Conservation (phyloP, 495 filamentous ascomycete genomes). For the Hypoxylon crocopeplum region DNA sequence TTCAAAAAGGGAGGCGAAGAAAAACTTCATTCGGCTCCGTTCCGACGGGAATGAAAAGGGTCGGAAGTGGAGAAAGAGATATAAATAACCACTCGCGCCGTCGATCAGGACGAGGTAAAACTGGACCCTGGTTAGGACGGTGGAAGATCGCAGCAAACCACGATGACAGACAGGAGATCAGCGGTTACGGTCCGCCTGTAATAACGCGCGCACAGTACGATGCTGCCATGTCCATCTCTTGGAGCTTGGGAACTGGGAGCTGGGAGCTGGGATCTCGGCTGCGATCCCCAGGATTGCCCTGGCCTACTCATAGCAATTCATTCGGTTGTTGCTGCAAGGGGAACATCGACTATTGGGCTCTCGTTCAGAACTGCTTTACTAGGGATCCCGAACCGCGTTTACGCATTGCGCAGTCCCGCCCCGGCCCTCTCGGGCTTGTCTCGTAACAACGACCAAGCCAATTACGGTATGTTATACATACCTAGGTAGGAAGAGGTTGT, state of each 20-base stretch:
- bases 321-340: constrained; percentile 31
- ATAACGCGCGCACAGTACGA: constrained; percentile 7
- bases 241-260: not conserved
- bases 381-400: constrained; percentile 33
- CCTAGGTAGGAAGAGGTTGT: not conserved
- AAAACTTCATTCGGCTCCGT: constrained; percentile 36
- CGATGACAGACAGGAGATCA: constrained; percentile 37
- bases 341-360: constrained; percentile 24
- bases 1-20: constrained; percentile 2
- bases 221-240: too few relatives aligned
- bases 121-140: constrained; percentile 29
- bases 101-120: constrained; percentile 39
- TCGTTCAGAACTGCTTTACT: constrained; percentile 22
- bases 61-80: constrained; percentile 19
- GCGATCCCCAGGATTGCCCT: constrained; percentile 24
- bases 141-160: constrained; percentile 32
- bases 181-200: constrained; percentile 25
- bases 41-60: constrained; percentile 37
- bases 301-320: constrained; percentile 7
- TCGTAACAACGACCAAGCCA: constrained; percentile 19
- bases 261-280: constrained; percentile 21
- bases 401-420: constrained; percentile 16
- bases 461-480: constrained; percentile 19
- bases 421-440: constrained; percentile 16
- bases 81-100: constrained; percentile 36